Evolutionary conservation across 257 asterid species (phyloP), one percentile per base, ranked within the genome.

Genomic region (Lantana camara): DNA sequence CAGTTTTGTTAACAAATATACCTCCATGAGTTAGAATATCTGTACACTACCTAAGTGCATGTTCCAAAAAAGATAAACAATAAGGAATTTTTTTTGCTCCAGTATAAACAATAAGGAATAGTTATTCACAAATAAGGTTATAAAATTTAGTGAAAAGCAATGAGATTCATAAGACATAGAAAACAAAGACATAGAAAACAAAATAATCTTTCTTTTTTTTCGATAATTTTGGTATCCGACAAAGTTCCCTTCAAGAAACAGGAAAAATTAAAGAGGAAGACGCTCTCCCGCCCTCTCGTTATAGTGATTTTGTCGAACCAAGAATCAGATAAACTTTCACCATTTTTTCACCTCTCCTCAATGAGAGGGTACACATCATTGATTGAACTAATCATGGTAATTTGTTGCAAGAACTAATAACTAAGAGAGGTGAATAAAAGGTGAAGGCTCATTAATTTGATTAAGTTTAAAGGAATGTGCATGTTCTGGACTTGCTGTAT

Each of bases 391-490:
- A 45, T 24, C 0, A 0, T 1, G 27, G 37, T 54, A 19, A 54
- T 8, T 42, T 27, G 12, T 24, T 17, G 17, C 24, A 51, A 65
- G 5, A 42, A 38, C 32, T 27, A n/a, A n/a, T 27, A 27, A 53
- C 24, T 1, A 9, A 38, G 34, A 37, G 20, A 63, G 38, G 57
- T 55, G 57, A 66, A 66, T 32, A 44, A 55, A 66, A 5, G 64
- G 50, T 66, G 64, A 66, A 66, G 56, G 22, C 21, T 66, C 20
- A 19, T 54, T 23, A 48, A n/a, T 4, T 8, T n/a, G 46, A 42
- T 12, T 50, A 17, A 61, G 14, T 65, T 76, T 63, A 80, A 51
- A 81, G 83, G 54, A 82, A 77, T 35, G 74, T 63, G 81, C 86
- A 89, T 75, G 72, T 69, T 70, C 73, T 83, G 55, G 76, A 55